Evolutionary conservation across 805 yeast species (phyloP).

Genomic region (Spathaspora boniae): DNA sequence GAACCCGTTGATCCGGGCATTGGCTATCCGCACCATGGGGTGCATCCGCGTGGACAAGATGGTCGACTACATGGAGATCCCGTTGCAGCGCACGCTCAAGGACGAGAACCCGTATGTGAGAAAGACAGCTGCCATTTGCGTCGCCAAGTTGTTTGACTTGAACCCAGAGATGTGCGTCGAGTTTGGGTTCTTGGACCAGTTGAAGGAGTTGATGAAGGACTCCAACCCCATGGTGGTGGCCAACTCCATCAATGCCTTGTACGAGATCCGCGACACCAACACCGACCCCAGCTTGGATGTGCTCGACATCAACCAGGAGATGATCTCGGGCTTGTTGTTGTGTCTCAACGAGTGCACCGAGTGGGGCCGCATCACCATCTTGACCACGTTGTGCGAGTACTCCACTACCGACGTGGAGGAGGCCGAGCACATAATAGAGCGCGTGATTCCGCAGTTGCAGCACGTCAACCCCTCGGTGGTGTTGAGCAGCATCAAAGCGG

Average conservation of each 20-base stretch:
- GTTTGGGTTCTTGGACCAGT: constrained; percentile 73
- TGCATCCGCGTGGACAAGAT: constrained; percentile 94
- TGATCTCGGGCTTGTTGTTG: constrained; percentile 60
- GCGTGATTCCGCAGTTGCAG: constrained; percentile 91
- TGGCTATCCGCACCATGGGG: constrained; percentile 98
- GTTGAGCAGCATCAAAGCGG: constrained; percentile 75
- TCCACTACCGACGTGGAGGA: constrained; percentile 52
- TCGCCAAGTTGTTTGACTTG: constrained; percentile 88
- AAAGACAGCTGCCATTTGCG: constrained; percentile 96
- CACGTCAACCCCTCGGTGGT: constrained; percentile 97
- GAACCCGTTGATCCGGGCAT: constrained; percentile 90
- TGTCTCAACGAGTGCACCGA: constrained; percentile 97
- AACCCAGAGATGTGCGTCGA: constrained; percentile 79
- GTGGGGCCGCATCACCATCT: constrained; percentile 94
- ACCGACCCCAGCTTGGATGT: constrained; percentile 41
- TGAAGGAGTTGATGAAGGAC: constrained; percentile 71
- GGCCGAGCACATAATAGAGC: constrained; percentile 80
- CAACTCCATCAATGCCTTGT: constrained; percentile 81
- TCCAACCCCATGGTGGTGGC: constrained; percentile 97
- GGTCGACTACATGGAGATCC: constrained; percentile 91
- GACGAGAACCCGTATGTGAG: constrained; percentile 98
- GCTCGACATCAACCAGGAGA: constrained; percentile 35
- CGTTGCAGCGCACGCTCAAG: constrained; percentile 74
- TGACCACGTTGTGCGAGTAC: constrained; percentile 77
- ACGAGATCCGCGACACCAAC: constrained; percentile 74